A percentile compares a stretch with the other conserved stretches of the same genome.
These are phyloP conservation scores for Plasmodium inui DNA, from an alignment of 169 alveolate genomes.

Conservation along the genomic window DNA sequence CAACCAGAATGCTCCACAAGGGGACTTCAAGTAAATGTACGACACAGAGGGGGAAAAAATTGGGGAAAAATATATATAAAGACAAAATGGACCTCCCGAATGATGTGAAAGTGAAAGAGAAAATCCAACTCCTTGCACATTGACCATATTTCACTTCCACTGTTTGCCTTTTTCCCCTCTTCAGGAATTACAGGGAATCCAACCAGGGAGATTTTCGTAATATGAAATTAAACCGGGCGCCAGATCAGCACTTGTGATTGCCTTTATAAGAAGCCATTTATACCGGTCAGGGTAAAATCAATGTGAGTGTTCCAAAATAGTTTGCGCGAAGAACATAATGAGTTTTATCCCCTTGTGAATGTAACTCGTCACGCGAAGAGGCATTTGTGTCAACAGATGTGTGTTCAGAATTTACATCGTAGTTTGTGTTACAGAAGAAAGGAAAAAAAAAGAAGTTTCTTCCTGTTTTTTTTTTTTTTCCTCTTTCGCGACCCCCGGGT, in stretches of 20 bases:
- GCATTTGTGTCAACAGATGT: not conserved
- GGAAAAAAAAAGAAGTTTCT: not conserved
- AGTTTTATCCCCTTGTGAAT: slow-evolving; percentile 5
- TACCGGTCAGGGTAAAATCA: not conserved
- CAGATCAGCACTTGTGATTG: not conserved
- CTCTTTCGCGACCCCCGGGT: not conserved
- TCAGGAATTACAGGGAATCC: slow-evolving; percentile 22
- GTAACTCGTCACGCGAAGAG: not conserved
- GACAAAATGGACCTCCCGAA: not conserved
- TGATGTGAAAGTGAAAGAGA: not conserved
- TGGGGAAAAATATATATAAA: not conserved
- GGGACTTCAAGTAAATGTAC: slow-evolving; percentile 18
- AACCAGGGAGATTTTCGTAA: slow-evolving; percentile 39
- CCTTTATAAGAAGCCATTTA: not conserved
- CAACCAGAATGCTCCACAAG: slow-evolving; percentile 16
- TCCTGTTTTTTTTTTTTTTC: not conserved
- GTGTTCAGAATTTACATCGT: not conserved
- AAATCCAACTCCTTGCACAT: not conserved
- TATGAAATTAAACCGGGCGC: slow-evolving; percentile 11
- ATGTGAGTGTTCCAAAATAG: not conserved
- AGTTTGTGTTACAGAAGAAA: not conserved
- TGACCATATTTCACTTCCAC: not conserved
- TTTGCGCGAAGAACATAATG: not conserved
- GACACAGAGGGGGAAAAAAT: not conserved
- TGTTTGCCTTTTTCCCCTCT: not conserved